phyloP scores from a whole-genome alignment of 345 rosid species.

The Arabidopsis arenosa region DNA sequence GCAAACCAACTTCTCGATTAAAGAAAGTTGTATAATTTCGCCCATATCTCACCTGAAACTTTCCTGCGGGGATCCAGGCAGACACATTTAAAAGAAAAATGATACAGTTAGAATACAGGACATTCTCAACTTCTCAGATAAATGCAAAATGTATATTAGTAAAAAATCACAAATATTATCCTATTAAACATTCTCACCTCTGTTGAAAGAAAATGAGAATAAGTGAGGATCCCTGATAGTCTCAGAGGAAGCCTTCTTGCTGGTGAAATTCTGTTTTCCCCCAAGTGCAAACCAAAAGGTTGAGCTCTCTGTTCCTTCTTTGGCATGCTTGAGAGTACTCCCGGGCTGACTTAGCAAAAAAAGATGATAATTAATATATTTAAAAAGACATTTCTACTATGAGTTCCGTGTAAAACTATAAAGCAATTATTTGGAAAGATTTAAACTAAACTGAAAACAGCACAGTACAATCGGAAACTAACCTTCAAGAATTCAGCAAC shows the following conservation, averaged over 20 bases:
- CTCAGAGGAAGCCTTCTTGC: conserved; percentile 71
- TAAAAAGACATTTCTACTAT: neutral
- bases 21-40: conserved; percentile 22
- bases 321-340: conserved; percentile 82
- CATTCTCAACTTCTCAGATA: conserved; percentile 20
- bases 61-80: conserved; percentile 57
- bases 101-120: conserved; percentile 30
- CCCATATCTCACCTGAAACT: conserved; percentile 78
- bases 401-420: conserved; percentile 3
- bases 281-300: conserved; percentile 97
- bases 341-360: conserved; percentile 72
- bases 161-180: neutral
- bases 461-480: conserved; percentile 8
- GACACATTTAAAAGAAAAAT: conserved; percentile 34
- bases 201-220: conserved; percentile 68
- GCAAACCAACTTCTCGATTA: neutral
- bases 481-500: conserved; percentile 93
- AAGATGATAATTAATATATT: conserved; percentile 12
- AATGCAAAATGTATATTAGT: neutral
- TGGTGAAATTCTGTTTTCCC: conserved; percentile 87
- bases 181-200: conserved; percentile 52
- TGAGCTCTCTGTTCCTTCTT: conserved; percentile 98
- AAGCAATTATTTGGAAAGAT: neutral
- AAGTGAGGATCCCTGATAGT: conserved; percentile 85
- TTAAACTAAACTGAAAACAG: conserved; percentile 12